These are phyloP conservation scores for Trichoderma simmonsii DNA, from an alignment of 2,329 filamentous ascomycete genomes.

Conservation along the genomic window DNA sequence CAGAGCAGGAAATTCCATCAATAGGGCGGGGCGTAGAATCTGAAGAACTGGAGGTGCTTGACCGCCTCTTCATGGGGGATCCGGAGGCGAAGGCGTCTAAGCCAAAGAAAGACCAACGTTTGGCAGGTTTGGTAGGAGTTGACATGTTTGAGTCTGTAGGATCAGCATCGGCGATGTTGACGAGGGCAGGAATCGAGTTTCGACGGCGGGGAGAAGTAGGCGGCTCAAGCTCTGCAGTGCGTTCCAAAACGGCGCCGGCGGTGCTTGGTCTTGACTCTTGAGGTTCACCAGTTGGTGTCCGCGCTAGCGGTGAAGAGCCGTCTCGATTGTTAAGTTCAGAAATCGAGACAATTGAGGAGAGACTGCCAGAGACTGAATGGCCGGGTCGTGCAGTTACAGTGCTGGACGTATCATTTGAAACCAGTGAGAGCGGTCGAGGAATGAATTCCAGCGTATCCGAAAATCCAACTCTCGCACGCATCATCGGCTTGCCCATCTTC, in stretches of 20 bases:
- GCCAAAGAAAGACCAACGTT: constrained; percentile 61
- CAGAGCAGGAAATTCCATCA: constrained; percentile 33
- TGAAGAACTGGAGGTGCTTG: constrained; percentile 46
- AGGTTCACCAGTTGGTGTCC: constrained; percentile 41
- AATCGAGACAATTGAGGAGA: constrained; percentile 71
- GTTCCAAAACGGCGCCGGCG: constrained; percentile 66
- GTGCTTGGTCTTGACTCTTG: constrained; percentile 62
- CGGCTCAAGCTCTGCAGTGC: constrained; percentile 27
- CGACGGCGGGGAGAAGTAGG: constrained; percentile 46
- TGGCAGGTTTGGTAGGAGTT: constrained; percentile 51
- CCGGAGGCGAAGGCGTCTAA: constrained; percentile 53
- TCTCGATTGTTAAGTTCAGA: constrained; percentile 43
- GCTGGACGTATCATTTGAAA: constrained; percentile 81
- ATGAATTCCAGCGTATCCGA: constrained; percentile 82
- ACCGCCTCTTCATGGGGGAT: constrained; percentile 47
- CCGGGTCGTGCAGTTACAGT: constrained; percentile 66
- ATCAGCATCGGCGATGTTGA: constrained; percentile 38
- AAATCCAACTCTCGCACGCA: constrained; percentile 72
- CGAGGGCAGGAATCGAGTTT: constrained; percentile 58
- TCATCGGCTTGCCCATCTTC: constrained; percentile 29
- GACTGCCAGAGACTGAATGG: constrained; percentile 74
- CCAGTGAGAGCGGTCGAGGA: constrained; percentile 74
- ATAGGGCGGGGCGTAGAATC: constrained; percentile 35
- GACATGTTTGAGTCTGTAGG: constrained; percentile 38
- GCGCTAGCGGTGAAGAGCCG: constrained; percentile 36